Base-by-base conservation (phyloP, 805 yeast species). In the Candida adriatica region DNA sequence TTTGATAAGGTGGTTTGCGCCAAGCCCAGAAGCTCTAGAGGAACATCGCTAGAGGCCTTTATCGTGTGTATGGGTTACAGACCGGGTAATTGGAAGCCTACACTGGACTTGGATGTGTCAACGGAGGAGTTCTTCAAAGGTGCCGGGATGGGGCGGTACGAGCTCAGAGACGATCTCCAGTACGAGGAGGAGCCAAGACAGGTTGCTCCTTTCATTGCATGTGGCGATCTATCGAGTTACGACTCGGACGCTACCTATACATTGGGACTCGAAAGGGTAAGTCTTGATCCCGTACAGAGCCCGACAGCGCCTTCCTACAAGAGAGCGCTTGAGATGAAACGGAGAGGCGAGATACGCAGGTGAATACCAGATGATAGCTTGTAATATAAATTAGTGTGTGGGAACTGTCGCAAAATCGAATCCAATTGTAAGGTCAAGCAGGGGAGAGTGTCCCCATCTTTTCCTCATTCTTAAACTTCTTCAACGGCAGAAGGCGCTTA, bases 251-350 rank as follows among this genome's bases (percentile, higher is more conserved):
- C 98, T 1, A 90, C 97, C 0, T 92, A 92, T 53, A 59, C 75
- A 6, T 31, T 51, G 19, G 60, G 57, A 48, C 55, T 59, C 6
- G 43, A 52, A 18, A 43, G 57, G 11, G 38, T 55, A 3, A 78
- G 86, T 37, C 59, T 92, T 38, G 94, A 86, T 44, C 98, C 98
- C 0, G 94, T 92, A 8, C 97, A 92, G 50, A 66, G 76, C 55
- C 98, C 98, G 7, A 88, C 96, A 1, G 92, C 95, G 19, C 98
- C 98, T 2, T 96, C 98, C 2, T 92, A 92, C 58, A 90, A 90
- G 59, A 73, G 75, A 36, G 98, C 97, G 0, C 59, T 92, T 35
- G 95, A 86, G 52, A 64, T 84, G 71, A 86, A 84, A 58, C 69
- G 95, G 49, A 70, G 70, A 35, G 95, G 95, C 9, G 66, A 68